Evolutionary conservation across 768 basidiomycete species (phyloP), one percentile per base, ranked within the genome.

Genomic region (Daedalea quercina): DNA sequence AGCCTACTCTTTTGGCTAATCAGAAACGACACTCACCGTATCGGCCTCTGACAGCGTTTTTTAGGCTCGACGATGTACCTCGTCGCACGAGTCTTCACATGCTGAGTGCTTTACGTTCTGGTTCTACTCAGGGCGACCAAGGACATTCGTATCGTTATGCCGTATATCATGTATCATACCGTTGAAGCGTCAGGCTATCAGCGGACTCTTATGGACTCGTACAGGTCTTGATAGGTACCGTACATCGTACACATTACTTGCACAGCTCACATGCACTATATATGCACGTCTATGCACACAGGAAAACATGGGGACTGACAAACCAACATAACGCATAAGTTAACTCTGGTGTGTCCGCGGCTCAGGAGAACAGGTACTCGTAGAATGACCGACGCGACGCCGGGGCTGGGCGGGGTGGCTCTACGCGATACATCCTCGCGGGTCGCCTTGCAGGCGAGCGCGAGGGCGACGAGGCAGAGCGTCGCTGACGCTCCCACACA

Each of bases 41-140:
- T n/a, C n/a, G 9, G 35, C 23, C 22, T 7, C 40, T 25, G 48
- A 7, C 67, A 85, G 76, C 75, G 84, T 17, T 77, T 87, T 52
- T 54, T 75, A 13, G 82, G 80, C 25, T 82, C 82, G 9, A 82
- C 80, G 2, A 63, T 79, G 34, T 85, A 79, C 62, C 67, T 78
- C 26, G 57, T 78, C 50, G 73, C 72, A 7, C 69, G 76, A 24
- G 64, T 81, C 44, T 79, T 80, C 58, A 81, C 79, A 2, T 77
- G 79, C 26, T 80, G 61, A 9, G 20, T 19, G 3, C 17, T 13
- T 24, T 43, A 3, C 20, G 13, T 43, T 22, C 1, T n/a, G n/a
- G n/a, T n/a, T 22, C 20, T 4, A 20, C 20, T 13, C 47, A 35
- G 17, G 11, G 33, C 46, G 9, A 8, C 6, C 45, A 37, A 50